These are phyloP conservation scores for Pseudoperonospora humuli DNA, from an alignment of 352 stramenopile species.

Conservation along the genomic window DNA sequence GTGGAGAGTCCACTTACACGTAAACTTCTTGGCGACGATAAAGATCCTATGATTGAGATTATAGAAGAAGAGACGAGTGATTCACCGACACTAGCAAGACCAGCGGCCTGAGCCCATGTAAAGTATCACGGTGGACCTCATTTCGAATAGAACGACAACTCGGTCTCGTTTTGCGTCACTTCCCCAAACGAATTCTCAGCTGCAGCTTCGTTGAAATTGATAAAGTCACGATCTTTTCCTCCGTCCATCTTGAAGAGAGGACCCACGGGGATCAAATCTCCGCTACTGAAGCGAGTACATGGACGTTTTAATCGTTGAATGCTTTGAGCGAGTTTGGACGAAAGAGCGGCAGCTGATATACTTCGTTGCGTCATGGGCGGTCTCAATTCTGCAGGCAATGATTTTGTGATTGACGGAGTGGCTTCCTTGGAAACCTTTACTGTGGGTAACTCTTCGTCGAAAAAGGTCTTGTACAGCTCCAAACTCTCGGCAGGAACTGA, in stretches of 20 bases:
- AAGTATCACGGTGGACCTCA: constrained; percentile 22
- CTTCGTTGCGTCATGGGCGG: constrained; percentile 15
- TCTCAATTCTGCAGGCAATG: constrained; percentile 13
- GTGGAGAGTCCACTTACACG: constrained; percentile 12
- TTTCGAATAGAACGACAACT: constrained; percentile 71
- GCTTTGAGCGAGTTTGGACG: constrained; percentile 22
- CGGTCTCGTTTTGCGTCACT: constrained; percentile 71
- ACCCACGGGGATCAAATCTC: constrained; percentile 55
- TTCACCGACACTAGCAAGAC: constrained; percentile 8
- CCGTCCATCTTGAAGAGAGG: constrained; percentile 75
- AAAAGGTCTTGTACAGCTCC: constrained; percentile 79
- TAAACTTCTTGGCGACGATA: constrained; percentile 24
- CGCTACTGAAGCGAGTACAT: constrained; percentile 25
- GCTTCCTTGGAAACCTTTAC: constrained; percentile 38
- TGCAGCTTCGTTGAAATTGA: constrained; percentile 72
- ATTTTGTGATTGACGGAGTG: neutral
- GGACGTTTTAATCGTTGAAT: constrained; percentile 26
- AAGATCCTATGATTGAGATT: constrained; percentile 22
- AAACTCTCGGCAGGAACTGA: constrained; percentile 59
- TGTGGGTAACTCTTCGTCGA: constrained; percentile 55
- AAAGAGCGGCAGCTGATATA: constrained; percentile 19
- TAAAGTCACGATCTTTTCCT: constrained; percentile 73
- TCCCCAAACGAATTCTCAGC: constrained; percentile 64
- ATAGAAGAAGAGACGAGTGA: constrained; percentile 14
- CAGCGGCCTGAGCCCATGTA: constrained; percentile 14